A percentile compares a stretch with the other conserved stretches of the same genome.
Evolutionary conservation across 495 filamentous ascomycete genomes (phyloP).

Genomic region (Podospora australis): DNA sequence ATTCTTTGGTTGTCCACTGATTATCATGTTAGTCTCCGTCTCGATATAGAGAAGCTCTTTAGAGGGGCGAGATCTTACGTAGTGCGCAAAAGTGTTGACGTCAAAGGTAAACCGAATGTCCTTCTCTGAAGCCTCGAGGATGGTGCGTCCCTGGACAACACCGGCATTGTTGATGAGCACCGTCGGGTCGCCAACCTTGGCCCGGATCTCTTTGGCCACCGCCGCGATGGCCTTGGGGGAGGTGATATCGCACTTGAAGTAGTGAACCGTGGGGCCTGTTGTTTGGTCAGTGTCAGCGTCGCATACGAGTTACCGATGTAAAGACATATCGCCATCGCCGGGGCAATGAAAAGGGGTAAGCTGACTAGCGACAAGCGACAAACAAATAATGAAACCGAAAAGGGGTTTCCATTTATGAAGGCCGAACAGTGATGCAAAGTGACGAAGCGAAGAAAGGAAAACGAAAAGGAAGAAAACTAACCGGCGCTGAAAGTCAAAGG

Average conservation of each 20-base stretch:
- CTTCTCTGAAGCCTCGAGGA: conserved; percentile 50
- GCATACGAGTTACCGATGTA: neutral
- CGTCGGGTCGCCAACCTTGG: conserved; percentile 55
- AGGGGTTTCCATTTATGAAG: no score
- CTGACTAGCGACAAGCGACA: no score
- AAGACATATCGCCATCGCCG: no score
- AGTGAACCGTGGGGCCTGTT: conserved; percentile 47
- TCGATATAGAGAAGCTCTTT: no score
- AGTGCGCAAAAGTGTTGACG: conserved; percentile 66
- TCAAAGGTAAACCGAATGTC: conserved; percentile 61
- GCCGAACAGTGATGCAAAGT: no score
- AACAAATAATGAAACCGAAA: no score
- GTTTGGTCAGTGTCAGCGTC: neutral
- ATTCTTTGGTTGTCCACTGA: no score
- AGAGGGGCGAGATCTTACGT: conserved; percentile 52
- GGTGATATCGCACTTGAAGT: conserved; percentile 61
- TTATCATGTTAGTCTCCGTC: no score
- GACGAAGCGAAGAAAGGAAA: no score
- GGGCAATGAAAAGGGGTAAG: no score
- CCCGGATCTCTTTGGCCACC: conserved; percentile 44
- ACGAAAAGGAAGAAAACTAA: conserved; percentile 26
- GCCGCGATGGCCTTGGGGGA: conserved; percentile 41
- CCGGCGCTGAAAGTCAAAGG: conserved; percentile 49
- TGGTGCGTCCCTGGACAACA: conserved; percentile 51
- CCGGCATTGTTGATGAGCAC: conserved; percentile 75